A percentile compares a stretch with the other conserved stretches of the same genome.
Conservation (phyloP, 192 early-diverging fungal genomes). For the Umbelopsis vinacea region DNA sequence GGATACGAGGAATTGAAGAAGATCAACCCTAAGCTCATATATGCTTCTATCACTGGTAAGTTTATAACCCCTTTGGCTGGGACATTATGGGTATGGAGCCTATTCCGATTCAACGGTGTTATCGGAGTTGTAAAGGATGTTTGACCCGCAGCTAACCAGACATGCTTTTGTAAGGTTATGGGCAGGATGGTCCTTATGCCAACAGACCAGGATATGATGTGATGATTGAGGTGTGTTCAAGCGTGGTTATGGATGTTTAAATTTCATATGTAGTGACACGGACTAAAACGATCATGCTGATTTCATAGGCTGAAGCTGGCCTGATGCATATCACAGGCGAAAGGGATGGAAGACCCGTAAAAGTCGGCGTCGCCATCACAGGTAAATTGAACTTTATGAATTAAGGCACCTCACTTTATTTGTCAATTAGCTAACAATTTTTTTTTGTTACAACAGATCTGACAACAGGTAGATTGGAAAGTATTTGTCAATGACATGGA, state of each 20-base stretch:
- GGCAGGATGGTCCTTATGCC: slow-evolving; percentile 83
- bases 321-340: slow-evolving; percentile 98
- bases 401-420: not conserved
- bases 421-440: not conserved
- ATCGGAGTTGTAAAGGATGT: not conserved
- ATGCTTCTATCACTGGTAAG: slow-evolving; percentile 79
- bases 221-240: slow-evolving; percentile 62
- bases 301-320: slow-evolving; percentile 76
- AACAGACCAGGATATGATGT: slow-evolving; percentile 89
- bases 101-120: not conserved
- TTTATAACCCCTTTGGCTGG: not conserved
- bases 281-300: not conserved
- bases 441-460: slow-evolving; percentile 49
- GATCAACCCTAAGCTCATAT: slow-evolving; percentile 82
- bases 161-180: slow-evolving; percentile 60
- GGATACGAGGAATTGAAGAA: slow-evolving; percentile 70
- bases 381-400: slow-evolving; percentile 49
- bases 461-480: slow-evolving; percentile 48
- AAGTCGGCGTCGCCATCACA: slow-evolving; percentile 97
- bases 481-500: not conserved
- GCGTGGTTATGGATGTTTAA: slow-evolving; percentile 27
- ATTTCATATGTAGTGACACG: slow-evolving; percentile 22
- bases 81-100: not conserved
- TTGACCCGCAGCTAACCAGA: not conserved
- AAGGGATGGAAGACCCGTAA: slow-evolving; percentile 79